Evolutionary conservation across 257 asterid genomes (phyloP), one percentile per base, ranked within the genome.

Genomic region (Coffea eugenioides): DNA sequence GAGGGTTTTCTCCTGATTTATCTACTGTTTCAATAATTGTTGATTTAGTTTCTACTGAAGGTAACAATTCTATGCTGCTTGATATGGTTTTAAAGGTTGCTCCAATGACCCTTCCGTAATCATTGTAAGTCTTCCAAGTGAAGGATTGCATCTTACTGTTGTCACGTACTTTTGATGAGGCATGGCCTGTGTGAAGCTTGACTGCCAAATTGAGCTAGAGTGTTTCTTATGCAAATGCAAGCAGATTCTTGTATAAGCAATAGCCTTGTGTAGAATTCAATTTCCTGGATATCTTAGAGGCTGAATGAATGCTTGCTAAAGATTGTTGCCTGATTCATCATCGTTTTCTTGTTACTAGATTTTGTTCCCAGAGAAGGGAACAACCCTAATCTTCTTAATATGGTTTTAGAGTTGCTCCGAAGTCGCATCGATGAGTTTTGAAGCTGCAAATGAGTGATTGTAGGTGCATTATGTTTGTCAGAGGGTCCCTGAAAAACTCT

Each of bases 131-230:
- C 27, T 27, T 27, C 27, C 27, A 27, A 27, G 27, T 27, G 27
- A 27, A 27, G 27, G 27, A 27, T 81, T 79, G 75, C 45, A 81
- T 36, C 83, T 72, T 46, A 76, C 81, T 86, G 84, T 78, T 59
- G 39, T 70, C 43, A 71, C 82, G 36, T 86, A 75, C 79, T 83
- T 8, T 49, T 83, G 80, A 81, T 86, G 80, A 79, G 83, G 2
- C 54, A 71, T 27, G 78, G 82, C 75, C 84, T 67, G 62, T 76
- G 87, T 76, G 31, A 57, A 70, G 77, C 81, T 36, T 79, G 84
- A 20, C 46, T 82, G 52, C 34, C 77, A 1, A 73, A 82, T 41
- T 27, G 27, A 27, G 81, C 81, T 45, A 76, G 67, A 76, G 41
- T 12, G 52, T 25, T 83, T 39, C 45, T 69, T 18, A 27, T 69